These are phyloP conservation scores for Bipolaris cookei DNA, from an alignment of 2,329 filamentous ascomycete genomes.

Conservation along the genomic window DNA sequence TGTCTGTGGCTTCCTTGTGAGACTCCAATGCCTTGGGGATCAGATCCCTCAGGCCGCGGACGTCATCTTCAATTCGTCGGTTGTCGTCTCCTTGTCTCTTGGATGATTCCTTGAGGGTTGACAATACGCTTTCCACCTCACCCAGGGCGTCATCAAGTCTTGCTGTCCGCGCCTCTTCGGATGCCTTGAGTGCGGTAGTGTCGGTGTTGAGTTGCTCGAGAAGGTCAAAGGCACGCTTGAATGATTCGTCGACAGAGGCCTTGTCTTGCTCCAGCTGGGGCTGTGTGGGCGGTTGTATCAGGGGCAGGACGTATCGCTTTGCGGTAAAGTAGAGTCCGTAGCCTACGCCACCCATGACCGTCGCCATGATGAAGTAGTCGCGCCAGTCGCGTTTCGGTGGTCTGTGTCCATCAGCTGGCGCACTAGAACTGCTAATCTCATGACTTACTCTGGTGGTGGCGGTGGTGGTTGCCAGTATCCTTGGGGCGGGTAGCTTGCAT, in stretches of 20 bases:
- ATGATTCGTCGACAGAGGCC: conserved; percentile 87
- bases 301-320: conserved; percentile 86
- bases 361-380: conserved; percentile 99
- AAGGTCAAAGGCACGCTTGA: conserved; percentile 87
- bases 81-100: conserved; percentile 86
- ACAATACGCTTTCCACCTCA: conserved; percentile 83
- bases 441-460: conserved; percentile 60
- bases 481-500: conserved; percentile 59
- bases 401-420: conserved; percentile 31
- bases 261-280: conserved; percentile 96
- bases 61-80: conserved; percentile 83
- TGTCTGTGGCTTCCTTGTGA: conserved; percentile 84
- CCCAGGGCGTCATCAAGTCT: conserved; percentile 79
- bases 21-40: conserved; percentile 89
- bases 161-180: conserved; percentile 83
- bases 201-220: conserved; percentile 92
- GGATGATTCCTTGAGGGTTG: conserved; percentile 80
- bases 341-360: conserved; percentile 84
- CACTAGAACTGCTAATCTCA: not conserved
- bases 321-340: conserved; percentile 89
- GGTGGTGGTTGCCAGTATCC: conserved; percentile 61
- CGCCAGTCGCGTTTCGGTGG: conserved; percentile 88
- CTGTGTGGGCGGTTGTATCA: conserved; percentile 91
- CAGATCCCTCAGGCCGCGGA: conserved; percentile 78
- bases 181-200: conserved; percentile 83